Conservation (phyloP, 2,329 filamentous ascomycete species). For the Exophiala calicioides region DNA sequence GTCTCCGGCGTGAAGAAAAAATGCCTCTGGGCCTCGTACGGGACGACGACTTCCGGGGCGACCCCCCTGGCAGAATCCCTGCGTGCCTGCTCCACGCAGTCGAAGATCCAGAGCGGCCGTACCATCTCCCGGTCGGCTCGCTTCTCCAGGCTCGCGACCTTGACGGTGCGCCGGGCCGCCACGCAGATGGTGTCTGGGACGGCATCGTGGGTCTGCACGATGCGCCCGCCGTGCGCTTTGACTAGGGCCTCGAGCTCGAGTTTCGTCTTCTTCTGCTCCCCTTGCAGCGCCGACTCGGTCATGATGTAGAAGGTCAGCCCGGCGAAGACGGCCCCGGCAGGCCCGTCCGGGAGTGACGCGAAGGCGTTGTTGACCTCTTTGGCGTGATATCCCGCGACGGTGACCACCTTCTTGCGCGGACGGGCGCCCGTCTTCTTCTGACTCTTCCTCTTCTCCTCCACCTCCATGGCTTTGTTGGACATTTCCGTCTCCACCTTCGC, state of each 20-base stretch:
- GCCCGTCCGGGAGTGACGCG: slow-evolving; percentile 17
- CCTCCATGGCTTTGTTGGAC: slow-evolving; percentile 55
- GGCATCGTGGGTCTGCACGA: slow-evolving; percentile 72
- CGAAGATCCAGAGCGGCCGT: slow-evolving; percentile 76
- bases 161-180: slow-evolving; percentile 60
- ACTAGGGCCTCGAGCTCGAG: slow-evolving; percentile 76
- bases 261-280: slow-evolving; percentile 67
- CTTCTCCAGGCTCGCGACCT: slow-evolving; percentile 81
- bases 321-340: slow-evolving; percentile 64
- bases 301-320: slow-evolving; percentile 79
- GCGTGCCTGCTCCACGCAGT: slow-evolving; percentile 67
- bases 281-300: slow-evolving; percentile 68
- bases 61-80: slow-evolving; percentile 56
- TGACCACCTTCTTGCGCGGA: slow-evolving; percentile 68
- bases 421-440: slow-evolving; percentile 54
- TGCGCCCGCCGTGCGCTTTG: slow-evolving; percentile 76
- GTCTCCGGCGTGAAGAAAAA: slow-evolving; percentile 68
- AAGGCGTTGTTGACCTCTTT: slow-evolving; percentile 35
- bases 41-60: slow-evolving; percentile 58
- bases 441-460: slow-evolving; percentile 59
- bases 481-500: slow-evolving; percentile 68
- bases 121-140: slow-evolving; percentile 70
- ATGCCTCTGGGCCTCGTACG: slow-evolving; percentile 66
- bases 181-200: slow-evolving; percentile 54
- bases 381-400: slow-evolving; percentile 66